A percentile compares a stretch with the other conserved stretches of the same genome.
phyloP scores from a whole-genome alignment of 257 asterid species.

The Lantana camara region DNA sequence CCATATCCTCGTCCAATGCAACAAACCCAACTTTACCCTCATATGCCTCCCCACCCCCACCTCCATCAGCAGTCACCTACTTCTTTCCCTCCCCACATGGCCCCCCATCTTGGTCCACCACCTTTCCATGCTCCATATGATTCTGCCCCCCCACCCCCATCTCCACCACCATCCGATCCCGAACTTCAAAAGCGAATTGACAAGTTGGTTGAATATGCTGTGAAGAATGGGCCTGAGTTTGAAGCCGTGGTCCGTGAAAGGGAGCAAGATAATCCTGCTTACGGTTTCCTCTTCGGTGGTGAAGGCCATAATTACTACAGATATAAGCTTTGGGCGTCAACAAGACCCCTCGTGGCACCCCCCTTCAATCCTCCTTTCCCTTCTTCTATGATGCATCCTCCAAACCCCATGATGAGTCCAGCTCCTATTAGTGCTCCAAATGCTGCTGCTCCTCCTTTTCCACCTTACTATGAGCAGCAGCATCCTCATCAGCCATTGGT shows the following conservation, averaged over 20 bases:
- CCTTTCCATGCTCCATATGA: constrained; percentile 75
- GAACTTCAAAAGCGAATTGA: constrained; percentile 95
- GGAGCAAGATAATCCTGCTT: constrained; percentile 93
- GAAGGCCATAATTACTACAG: constrained; percentile 94
- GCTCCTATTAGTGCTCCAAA: constrained; percentile 63
- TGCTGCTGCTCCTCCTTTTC: constrained; percentile 64
- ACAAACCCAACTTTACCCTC: constrained; percentile 71
- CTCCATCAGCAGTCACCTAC: constrained; percentile 76
- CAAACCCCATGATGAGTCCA: constrained; percentile 81
- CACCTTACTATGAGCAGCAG: constrained; percentile 73
- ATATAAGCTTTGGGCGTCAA: constrained; percentile 76
- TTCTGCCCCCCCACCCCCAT: constrained; percentile 75
- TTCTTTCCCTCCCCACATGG: constrained; percentile 71
- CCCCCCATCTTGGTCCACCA: constrained; percentile 71
- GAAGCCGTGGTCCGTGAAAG: constrained; percentile 97
- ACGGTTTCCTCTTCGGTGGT: constrained; percentile 90
- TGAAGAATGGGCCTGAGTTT: constrained; percentile 94
- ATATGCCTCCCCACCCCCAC: constrained; percentile 73
- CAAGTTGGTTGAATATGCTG: constrained; percentile 84
- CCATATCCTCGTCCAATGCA: constrained; percentile 82
- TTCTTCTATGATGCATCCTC: constrained; percentile 73
- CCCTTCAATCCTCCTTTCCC: constrained; percentile 73
- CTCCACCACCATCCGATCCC: constrained; percentile 91
- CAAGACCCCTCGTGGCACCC: constrained; percentile 60
- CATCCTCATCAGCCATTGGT: constrained; percentile 66